A percentile compares a stretch with the other conserved stretches of the same genome.
Conservation (phyloP, 1,284 basidiomycete genomes). For the Trichosporon faecale region DNA sequence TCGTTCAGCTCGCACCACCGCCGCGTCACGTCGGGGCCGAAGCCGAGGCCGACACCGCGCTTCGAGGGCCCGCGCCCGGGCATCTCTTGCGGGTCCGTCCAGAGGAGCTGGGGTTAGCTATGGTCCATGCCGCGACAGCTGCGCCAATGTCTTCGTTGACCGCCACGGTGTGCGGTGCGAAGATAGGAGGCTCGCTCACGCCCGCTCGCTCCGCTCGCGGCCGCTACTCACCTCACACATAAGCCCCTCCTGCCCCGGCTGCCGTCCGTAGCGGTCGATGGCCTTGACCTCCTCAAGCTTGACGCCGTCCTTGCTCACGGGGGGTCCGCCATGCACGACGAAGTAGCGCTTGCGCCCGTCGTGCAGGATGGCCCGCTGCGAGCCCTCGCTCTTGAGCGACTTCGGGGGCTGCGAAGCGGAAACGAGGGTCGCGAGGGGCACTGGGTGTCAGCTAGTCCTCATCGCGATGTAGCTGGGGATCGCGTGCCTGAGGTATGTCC, state of each 20-base stretch:
- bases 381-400: slow-evolving; percentile 49
- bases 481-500: no score
- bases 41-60: slow-evolving; percentile 91
- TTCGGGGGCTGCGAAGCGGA: slow-evolving; percentile 65
- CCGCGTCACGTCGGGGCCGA: slow-evolving; percentile 88
- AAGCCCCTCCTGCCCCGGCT: slow-evolving; percentile 91
- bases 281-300: slow-evolving; percentile 87
- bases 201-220: neutral
- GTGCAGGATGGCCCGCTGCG: slow-evolving; percentile 65
- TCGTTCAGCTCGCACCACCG: slow-evolving; percentile 85
- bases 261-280: slow-evolving; percentile 79
- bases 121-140: no score
- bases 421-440: slow-evolving; percentile 86
- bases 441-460: slow-evolving; percentile 52
- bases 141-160: no score
- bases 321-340: slow-evolving; percentile 84
- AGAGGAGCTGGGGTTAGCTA: slow-evolving; percentile 60
- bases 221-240: slow-evolving; percentile 65
- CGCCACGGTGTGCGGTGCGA: no score
- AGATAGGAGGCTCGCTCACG: no score
- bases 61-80: slow-evolving; percentile 95
- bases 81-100: slow-evolving; percentile 91
- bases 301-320: slow-evolving; percentile 92
- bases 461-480: no score
- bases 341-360: slow-evolving; percentile 86